A percentile compares a stretch with the other conserved stretches of the same genome.
phyloP scores from a whole-genome alignment of 2,329 filamentous ascomycete genomes.

The Fusarium nodosum region DNA sequence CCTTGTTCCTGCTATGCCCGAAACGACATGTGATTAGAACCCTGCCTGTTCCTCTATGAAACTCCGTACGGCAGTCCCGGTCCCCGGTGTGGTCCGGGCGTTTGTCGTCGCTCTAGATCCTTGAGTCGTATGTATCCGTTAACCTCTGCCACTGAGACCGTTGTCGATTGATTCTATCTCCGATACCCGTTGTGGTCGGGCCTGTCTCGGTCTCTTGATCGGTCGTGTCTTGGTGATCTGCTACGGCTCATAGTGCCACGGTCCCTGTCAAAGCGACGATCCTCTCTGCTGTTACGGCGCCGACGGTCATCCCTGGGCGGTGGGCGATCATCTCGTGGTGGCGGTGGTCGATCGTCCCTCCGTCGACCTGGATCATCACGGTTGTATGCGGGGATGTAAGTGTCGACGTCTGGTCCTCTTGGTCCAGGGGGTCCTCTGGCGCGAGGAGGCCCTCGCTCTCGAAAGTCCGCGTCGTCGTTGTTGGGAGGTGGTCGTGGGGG shows the following conservation, averaged over 20 bases:
- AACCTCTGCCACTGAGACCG: background rate
- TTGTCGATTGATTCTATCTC: slow-evolving; percentile 55
- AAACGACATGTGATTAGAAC: slow-evolving; percentile 29
- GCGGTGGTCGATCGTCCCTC: slow-evolving; percentile 52
- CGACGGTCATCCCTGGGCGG: slow-evolving; percentile 50
- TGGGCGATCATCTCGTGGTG: slow-evolving; percentile 50
- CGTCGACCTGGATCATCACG: slow-evolving; percentile 54
- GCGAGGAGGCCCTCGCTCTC: slow-evolving; percentile 55
- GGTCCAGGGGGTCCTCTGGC: slow-evolving; percentile 51
- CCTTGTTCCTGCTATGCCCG: slow-evolving; percentile 28
- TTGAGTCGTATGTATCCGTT: slow-evolving; percentile 1
- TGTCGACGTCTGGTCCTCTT: slow-evolving; percentile 60
- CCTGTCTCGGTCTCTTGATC: slow-evolving; percentile 59
- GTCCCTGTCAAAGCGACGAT: slow-evolving; percentile 59
- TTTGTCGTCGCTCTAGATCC: slow-evolving; percentile 7
- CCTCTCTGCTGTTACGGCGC: slow-evolving; percentile 53
- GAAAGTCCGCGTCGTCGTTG: slow-evolving; percentile 56
- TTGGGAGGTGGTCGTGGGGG: slow-evolving; percentile 60
- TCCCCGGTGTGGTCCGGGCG: slow-evolving; percentile 3
- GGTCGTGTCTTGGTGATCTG: slow-evolving; percentile 56
- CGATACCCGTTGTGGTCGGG: slow-evolving; percentile 65
- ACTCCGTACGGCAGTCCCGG: slow-evolving; percentile 32
- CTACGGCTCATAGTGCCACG: slow-evolving; percentile 58
- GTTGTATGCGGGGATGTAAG: slow-evolving; percentile 65
- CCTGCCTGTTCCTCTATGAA: slow-evolving; percentile 22